These are phyloP conservation scores for Lentinus brumalis DNA, from an alignment of 768 basidiomycete species.

Conservation along the genomic window DNA sequence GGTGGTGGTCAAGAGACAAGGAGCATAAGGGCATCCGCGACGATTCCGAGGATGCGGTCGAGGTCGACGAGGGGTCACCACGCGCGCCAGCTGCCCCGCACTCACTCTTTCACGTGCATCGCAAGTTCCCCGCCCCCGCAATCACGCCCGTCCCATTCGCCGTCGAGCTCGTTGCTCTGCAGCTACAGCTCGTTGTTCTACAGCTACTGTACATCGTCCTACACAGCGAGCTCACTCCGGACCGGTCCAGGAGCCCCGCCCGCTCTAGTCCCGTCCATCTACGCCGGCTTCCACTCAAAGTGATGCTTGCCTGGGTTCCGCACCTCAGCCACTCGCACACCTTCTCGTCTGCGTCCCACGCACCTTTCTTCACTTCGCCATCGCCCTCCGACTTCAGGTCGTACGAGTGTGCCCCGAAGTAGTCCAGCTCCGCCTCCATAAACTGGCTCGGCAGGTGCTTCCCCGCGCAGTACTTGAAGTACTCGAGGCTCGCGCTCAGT, in stretches of 20 bases:
- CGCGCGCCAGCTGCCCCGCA: too few species aligned
- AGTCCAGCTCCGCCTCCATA: slow-evolving; percentile 28
- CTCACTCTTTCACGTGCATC: background rate
- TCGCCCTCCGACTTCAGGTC: slow-evolving; percentile 23
- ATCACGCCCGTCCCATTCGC: background rate
- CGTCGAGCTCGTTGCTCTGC: background rate
- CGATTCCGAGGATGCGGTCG: slow-evolving; percentile 1
- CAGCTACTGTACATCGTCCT: too few species aligned
- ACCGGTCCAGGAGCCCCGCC: background rate
- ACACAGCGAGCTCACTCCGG: too few species aligned
- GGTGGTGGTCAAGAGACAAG: background rate
- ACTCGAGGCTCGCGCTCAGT: slow-evolving; percentile 27
- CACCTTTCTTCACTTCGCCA: slow-evolving; percentile 25
- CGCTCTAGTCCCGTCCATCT: slow-evolving; percentile 17
- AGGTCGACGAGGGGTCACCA: background rate
- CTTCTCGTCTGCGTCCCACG: background rate
- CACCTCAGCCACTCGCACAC: background rate
- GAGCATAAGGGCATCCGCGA: slow-evolving; percentile 2
- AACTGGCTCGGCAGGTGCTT: slow-evolving; percentile 22
- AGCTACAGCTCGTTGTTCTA: too few species aligned
- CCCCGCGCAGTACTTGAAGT: slow-evolving; percentile 26
- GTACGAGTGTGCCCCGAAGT: slow-evolving; percentile 24
- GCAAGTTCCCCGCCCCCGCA: background rate
- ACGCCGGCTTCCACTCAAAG: slow-evolving; percentile 28
- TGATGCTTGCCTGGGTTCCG: slow-evolving; percentile 20